These are phyloP conservation scores for Ustilago crameri DNA, from an alignment of 1,284 basidiomycete genomes.

Conservation along the genomic window DNA sequence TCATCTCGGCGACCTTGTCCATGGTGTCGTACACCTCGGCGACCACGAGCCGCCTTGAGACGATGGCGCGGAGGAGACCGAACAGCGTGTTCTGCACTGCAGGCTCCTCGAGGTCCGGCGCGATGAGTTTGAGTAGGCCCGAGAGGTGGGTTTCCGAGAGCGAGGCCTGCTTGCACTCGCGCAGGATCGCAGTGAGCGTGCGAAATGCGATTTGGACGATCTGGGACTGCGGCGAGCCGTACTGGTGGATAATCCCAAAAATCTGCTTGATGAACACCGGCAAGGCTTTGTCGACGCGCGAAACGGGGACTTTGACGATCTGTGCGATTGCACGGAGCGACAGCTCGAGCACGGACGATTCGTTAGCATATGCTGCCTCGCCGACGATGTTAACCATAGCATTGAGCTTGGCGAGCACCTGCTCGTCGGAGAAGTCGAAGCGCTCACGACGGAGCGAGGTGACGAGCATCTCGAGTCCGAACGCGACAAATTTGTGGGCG, in stretches of 20 bases:
- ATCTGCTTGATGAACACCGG: slow-evolving; percentile 88
- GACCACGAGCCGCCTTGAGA: slow-evolving; percentile 88
- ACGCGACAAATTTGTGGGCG: slow-evolving; percentile 85
- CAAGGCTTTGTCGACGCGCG: slow-evolving; percentile 79
- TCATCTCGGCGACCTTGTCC: slow-evolving; percentile 91
- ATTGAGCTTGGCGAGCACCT: slow-evolving; percentile 81
- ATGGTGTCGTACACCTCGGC: slow-evolving; percentile 98
- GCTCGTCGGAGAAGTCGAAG: slow-evolving; percentile 83
- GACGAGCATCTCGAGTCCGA: slow-evolving; percentile 91
- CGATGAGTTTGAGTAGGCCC: slow-evolving; percentile 84
- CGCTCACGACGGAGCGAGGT: slow-evolving; percentile 85
- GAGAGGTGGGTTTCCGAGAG: slow-evolving; percentile 89
- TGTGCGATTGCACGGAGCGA: slow-evolving; percentile 84
- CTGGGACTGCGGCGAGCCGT: slow-evolving; percentile 86
- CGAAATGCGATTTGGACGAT: slow-evolving; percentile 88
- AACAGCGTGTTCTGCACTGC: slow-evolving; percentile 85
- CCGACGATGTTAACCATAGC: slow-evolving; percentile 88
- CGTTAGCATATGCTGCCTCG: slow-evolving; percentile 89
- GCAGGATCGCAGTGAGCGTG: slow-evolving; percentile 83
- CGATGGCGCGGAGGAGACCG: slow-evolving; percentile 88
- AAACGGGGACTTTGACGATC: slow-evolving; percentile 85
- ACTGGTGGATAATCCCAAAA: slow-evolving; percentile 83
- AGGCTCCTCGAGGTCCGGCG: slow-evolving; percentile 93
- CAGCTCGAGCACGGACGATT: slow-evolving; percentile 80
- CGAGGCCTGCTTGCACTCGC: slow-evolving; percentile 74